phyloP scores from a whole-genome alignment of 495 filamentous ascomycete genomes.

The Xylaria castorea region DNA sequence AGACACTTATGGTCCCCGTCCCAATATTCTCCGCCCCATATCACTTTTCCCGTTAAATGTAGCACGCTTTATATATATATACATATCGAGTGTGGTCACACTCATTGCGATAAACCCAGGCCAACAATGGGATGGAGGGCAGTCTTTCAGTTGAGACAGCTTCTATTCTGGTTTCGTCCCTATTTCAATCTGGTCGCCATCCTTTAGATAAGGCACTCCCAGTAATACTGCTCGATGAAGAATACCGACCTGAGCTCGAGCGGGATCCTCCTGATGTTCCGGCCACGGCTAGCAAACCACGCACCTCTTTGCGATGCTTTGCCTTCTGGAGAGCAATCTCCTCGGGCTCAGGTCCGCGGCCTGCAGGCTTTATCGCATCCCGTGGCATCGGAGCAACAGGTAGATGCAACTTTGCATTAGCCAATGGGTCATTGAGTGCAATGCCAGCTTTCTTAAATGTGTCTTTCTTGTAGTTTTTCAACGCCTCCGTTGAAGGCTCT shows the following conservation, averaged over 20 bases:
- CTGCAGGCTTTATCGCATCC: conserved; percentile 43
- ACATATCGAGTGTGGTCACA: background rate
- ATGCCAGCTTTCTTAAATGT: conserved; percentile 45
- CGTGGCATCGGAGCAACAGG: conserved; percentile 46
- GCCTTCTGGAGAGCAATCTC: conserved; percentile 40
- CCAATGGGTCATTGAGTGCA: conserved; percentile 37
- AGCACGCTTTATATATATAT: background rate
- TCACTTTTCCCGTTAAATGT: background rate
- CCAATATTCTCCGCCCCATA: background rate
- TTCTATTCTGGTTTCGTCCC: background rate
- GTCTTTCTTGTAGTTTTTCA: conserved; percentile 48
- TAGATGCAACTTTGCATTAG: conserved; percentile 43
- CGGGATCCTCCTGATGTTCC: conserved; percentile 25
- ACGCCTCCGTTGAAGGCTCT: conserved; percentile 50
- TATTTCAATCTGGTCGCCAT: conserved; percentile 2
- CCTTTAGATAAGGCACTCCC: conserved; percentile 9
- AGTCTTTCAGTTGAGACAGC: background rate
- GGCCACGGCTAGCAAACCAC: conserved; percentile 12
- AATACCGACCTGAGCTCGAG: conserved; percentile 31
- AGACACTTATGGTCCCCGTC: background rate
- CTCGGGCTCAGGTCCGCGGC: conserved; percentile 42
- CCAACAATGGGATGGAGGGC: background rate
- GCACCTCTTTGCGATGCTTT: conserved; percentile 32
- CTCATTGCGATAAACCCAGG: background rate
- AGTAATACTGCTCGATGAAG: conserved; percentile 32